Evolutionary conservation across 1,139 yeast species (phyloP), one percentile per base, ranked within the genome.

Genomic region (Protomyces inundatus): DNA sequence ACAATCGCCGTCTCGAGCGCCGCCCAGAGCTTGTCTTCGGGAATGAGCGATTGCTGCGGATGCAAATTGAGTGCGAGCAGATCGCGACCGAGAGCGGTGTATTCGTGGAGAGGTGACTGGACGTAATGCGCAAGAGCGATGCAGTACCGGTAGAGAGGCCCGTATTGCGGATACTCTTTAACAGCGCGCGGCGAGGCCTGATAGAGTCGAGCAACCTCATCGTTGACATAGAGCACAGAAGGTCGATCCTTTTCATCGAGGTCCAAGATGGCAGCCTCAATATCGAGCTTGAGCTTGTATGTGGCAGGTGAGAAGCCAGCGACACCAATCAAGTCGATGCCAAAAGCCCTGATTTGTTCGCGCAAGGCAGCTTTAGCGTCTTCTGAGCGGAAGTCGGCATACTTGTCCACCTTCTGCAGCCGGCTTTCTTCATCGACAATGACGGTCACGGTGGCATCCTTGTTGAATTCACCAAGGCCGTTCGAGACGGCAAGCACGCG

Each of bases 21-120:
- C 66, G 84, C 85, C 66, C 77, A 76, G 51, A 91, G 79, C 62
- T 79, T 76, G 63, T 88, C 96, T 51, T 78, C 80, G 4, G 93
- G 80, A 57, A 93, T 77, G 65, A 90, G 77, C 52, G 82, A 79
- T 76, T 93, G 99, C 71, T 87, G 82, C 64, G 86, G 86, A 73
- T 87, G 89, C 70, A 91, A 84, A 9, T 84, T 80, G 68, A 93
- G 78, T 1, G 95, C 84, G 34, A 61, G 52, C 35, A 61, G 40
- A 69, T 90, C 91, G 33, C 84, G 85, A 12, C 88, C 88, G 65
- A 93, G 78, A 7, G 93, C 83, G 64, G 93, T 84, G 73, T 91
- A 93, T 74, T 95, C 99, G 70, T 89, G 77, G 64, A 93, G 75
- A 6, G 99, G 98, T 64, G 88, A 87, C 76, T 95, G 98, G 64